These are phyloP conservation scores for Thozetella sp. DNA, from an alignment of 495 filamentous ascomycete species.

Conservation along the genomic window DNA sequence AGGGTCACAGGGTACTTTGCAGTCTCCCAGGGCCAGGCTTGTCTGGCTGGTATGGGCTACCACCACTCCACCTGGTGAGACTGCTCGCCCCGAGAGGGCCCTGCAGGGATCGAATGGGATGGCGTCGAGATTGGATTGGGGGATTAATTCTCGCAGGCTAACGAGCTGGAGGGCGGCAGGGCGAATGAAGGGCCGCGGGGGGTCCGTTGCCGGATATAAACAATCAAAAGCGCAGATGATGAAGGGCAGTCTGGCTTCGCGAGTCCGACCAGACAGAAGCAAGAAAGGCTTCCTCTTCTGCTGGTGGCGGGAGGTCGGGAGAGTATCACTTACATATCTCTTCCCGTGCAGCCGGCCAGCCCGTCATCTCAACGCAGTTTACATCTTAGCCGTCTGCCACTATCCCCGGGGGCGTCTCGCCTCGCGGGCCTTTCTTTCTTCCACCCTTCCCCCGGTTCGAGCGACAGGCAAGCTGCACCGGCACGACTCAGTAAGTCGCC, in stretches of 20 bases:
- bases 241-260: conserved; percentile 17
- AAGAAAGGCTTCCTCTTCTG: conserved; percentile 1
- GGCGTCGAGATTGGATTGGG: conserved; percentile 27
- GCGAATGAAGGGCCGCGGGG: conserved; percentile 24
- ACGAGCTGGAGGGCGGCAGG: conserved; percentile 17
- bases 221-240: conserved; percentile 7
- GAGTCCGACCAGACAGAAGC: conserved; percentile 7
- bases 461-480: too few species aligned
- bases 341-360: too few species aligned
- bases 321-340: conserved; percentile 26
- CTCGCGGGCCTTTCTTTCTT: neutral
- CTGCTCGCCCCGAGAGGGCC: neutral
- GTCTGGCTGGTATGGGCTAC: neutral
- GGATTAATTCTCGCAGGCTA: conserved; percentile 14
- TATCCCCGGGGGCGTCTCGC: conserved; percentile 17
- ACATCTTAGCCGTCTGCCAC: conserved; percentile 12
- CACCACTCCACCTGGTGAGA: conserved; percentile 3
- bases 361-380: conserved; percentile 9
- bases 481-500: neutral
- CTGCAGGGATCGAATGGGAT: conserved; percentile 12
- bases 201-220: conserved; percentile 8
- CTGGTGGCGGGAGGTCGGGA: conserved; percentile 18
- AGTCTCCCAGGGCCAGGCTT: too few species aligned
- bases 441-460: too few species aligned
- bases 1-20: too few species aligned